Conservation (phyloP, 2,329 filamentous ascomycete species). For the Beauveria bassiana region DNA sequence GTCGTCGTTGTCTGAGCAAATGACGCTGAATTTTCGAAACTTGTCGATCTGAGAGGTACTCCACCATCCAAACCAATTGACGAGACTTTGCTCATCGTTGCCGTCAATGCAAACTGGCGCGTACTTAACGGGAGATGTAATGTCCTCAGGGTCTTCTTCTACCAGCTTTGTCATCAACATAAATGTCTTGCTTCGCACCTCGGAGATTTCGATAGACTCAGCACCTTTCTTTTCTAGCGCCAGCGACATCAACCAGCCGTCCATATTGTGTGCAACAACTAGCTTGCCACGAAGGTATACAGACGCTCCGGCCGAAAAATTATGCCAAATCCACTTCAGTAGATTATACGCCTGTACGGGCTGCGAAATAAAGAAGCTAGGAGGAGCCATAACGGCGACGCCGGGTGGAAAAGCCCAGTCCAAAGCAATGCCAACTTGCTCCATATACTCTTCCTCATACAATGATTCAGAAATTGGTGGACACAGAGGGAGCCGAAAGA, state of each 20-base stretch:
- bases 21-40: slow-evolving; percentile 46
- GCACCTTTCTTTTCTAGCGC: slow-evolving; percentile 15
- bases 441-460: slow-evolving; percentile 12
- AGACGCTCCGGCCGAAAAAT: slow-evolving; percentile 13
- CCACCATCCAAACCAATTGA: slow-evolving; percentile 59
- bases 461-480: neutral
- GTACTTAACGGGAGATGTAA: slow-evolving; percentile 31
- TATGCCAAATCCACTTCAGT: slow-evolving; percentile 28
- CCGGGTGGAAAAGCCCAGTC: slow-evolving; percentile 25
- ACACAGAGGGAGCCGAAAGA: slow-evolving; percentile 22
- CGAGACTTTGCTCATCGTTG: slow-evolving; percentile 54
- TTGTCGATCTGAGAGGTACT: slow-evolving; percentile 38
- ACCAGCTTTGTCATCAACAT: neutral
- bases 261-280: slow-evolving; percentile 22
- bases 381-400: slow-evolving; percentile 30
- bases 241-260: slow-evolving; percentile 24
- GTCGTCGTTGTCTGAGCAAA: slow-evolving; percentile 36
- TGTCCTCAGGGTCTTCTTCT: neutral
- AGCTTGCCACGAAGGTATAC: slow-evolving; percentile 18
- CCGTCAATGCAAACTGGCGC: slow-evolving; percentile 42
- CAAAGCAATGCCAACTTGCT: slow-evolving; percentile 17
- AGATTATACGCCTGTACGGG: slow-evolving; percentile 27
- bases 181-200: neutral
- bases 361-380: slow-evolving; percentile 33
- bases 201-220: neutral